Base-by-base conservation (phyloP, 768 basidiomycete genomes). In the Termitomyces sp. region DNA sequence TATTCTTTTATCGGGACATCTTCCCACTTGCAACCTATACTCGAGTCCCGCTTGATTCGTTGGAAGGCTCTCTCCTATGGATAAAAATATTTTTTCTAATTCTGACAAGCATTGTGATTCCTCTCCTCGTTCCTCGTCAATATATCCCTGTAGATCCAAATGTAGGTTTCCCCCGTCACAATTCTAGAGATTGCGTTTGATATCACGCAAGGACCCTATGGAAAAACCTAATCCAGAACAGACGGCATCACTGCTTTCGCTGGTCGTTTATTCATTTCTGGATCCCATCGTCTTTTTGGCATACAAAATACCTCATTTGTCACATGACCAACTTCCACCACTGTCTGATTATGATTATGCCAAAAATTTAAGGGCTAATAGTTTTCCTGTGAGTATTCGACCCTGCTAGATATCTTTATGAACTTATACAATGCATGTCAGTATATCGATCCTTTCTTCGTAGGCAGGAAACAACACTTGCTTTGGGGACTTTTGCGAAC, bases 321-420 rank as follows among this genome's bases (percentile, higher is more conserved):
- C 79, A 0, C 70, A 74, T 42, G 82, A 86, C 46, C 66, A 82
- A 52, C 67, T 87, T 28, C 84, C 85, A 14, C 82, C 81, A 2
- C 75, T 89, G 71, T 82, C 84, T 2, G 86, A 89, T 58, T 81
- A 81, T 54, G 87, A 89, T 58, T 53, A 66, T 54, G 68, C 70
- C 3, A 50, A 64, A 21, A 54, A 67, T 50, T 53, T 72, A 11
- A 70, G 63, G 38, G 63, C 53, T 19, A 64, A 51, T 17, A 62
- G 60, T 46, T 74, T 74, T 54, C 66, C 64, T 49, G 74, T 71
- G 58, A 48, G 63, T 67, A 59, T 41, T 42, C 3, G 2, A 21
- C 5, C 23, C 38, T 46, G 4, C 35, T 9, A 35, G 35, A 31
- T 12, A 9, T 6, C 10, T 40, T 31, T 9, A 12, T 21, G 12